Evolutionary conservation across 2,329 filamentous ascomycete species (phyloP).

Genomic region (Aspergillus sergii): DNA sequence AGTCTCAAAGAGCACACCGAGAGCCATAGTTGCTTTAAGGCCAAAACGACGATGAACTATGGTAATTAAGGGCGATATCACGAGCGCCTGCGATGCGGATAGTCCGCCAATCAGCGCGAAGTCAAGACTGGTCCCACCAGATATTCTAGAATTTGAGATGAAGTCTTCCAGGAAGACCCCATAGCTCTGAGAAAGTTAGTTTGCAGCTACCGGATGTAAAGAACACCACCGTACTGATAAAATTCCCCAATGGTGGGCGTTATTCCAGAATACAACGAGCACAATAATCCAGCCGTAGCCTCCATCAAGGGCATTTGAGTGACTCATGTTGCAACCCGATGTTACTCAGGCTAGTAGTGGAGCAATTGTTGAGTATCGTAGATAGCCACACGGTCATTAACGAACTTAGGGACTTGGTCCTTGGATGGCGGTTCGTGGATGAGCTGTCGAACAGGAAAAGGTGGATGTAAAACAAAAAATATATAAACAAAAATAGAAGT

Average conservation of each 20-base stretch:
- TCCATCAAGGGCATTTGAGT: not conserved
- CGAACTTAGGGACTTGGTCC: too few relatives aligned
- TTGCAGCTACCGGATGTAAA: not conserved
- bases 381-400: too few relatives aligned
- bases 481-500: too few relatives aligned
- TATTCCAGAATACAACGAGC: constrained; percentile 7
- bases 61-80: not conserved
- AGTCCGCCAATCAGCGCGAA: not conserved
- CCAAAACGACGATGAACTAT: not conserved
- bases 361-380: not conserved
- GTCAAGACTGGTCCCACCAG: not conserved
- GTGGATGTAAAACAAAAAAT: too few relatives aligned
- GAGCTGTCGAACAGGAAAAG: too few relatives aligned
- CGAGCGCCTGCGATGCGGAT: not conserved
- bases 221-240: not conserved
- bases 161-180: not conserved
- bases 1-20: not conserved
- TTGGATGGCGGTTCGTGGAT: too few relatives aligned
- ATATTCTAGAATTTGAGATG: not conserved
- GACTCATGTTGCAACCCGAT: not conserved
- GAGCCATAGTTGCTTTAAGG: not conserved
- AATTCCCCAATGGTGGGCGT: constrained; percentile 7
- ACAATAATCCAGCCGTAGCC: constrained; percentile 4
- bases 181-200: not conserved
- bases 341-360: not conserved